phyloP scores from a whole-genome alignment of 352 stramenopile genomes.

The Phytopythium chamaehyphon region DNA sequence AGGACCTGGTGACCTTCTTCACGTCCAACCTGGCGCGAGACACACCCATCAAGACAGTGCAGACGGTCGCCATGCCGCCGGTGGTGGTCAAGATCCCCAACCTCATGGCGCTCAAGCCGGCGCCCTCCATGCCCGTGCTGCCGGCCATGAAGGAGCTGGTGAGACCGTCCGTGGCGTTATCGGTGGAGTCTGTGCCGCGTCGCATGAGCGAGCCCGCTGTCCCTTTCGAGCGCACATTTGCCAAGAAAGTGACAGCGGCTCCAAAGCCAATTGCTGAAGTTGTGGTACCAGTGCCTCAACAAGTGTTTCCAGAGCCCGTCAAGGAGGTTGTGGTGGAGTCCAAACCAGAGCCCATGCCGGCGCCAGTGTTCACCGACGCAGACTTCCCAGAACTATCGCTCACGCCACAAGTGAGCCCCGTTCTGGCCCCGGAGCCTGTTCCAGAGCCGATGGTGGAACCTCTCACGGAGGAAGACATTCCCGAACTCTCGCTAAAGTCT shows the following conservation, averaged over 20 bases:
- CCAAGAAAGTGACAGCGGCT: too few relatives aligned
- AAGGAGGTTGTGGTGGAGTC: neutral
- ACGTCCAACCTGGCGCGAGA: constrained; percentile 7
- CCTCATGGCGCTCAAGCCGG: constrained; percentile 12
- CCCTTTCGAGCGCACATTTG: neutral
- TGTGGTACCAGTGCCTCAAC: too few relatives aligned
- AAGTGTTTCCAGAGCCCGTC: too few relatives aligned
- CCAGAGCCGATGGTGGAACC: constrained; percentile 1
- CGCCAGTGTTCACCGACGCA: neutral
- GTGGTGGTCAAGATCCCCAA: constrained; percentile 15
- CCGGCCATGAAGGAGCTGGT: constrained; percentile 3
- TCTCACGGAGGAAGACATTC: neutral
- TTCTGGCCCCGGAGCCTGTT: neutral
- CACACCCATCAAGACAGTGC: constrained; percentile 10
- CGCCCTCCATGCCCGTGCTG: constrained; percentile 3
- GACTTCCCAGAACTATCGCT: too few relatives aligned
- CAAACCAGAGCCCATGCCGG: neutral
- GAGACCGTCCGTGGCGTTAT: constrained; percentile 3
- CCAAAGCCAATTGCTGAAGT: too few relatives aligned
- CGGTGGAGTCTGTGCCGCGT: neutral
- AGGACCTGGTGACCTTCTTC: constrained; percentile 9
- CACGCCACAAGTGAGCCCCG: too few relatives aligned
- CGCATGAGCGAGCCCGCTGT: neutral
- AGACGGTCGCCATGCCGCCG: constrained; percentile 10
- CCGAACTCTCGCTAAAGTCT: constrained; percentile 14